A percentile compares a stretch with the other conserved stretches of the same genome.
Conservation (phyloP, 805 yeast species). For the Candida golubevii region DNA sequence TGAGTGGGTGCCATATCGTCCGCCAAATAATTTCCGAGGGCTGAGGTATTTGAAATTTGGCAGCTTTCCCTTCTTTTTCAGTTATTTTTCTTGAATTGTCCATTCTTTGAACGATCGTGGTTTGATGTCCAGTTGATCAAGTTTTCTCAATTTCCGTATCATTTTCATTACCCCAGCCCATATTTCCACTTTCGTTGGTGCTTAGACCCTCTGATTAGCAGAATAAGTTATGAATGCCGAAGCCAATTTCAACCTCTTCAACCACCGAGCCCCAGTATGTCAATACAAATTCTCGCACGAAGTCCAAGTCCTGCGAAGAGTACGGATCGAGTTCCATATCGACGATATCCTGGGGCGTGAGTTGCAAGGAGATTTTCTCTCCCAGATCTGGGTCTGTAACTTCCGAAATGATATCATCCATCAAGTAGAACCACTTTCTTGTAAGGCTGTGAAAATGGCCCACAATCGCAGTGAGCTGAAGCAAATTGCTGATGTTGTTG, state of each 20-base stretch:
- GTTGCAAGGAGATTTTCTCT: conserved; percentile 22
- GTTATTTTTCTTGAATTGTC: no score
- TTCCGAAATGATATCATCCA: conserved; percentile 34
- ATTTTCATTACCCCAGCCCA: no score
- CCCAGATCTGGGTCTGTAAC: conserved; percentile 5
- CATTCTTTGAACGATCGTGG: no score
- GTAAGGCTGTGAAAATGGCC: conserved; percentile 39
- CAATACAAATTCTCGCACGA: conserved; percentile 32
- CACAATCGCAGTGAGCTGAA: conserved; percentile 24
- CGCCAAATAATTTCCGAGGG: no score
- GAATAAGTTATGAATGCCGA: conserved; percentile 30
- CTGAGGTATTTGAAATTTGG: no score
- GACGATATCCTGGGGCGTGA: conserved; percentile 38
- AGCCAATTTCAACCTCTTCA: conserved; percentile 30
- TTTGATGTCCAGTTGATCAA: no score
- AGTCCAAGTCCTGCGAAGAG: conserved; percentile 32
- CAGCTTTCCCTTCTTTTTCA: no score
- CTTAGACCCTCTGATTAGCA: conserved; percentile 14
- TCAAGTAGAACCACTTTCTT: conserved; percentile 32
- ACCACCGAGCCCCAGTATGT: conserved; percentile 30
- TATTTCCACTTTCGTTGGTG: no score
- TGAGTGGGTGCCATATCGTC: no score
- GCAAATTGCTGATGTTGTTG: conserved; percentile 4
- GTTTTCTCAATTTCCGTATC: no score
- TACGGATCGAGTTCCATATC: conserved; percentile 44